Evolutionary conservation across 1,284 basidiomycete species (phyloP), one percentile per base, ranked within the genome.

Genomic region (Salmacisia buchloeana): DNA sequence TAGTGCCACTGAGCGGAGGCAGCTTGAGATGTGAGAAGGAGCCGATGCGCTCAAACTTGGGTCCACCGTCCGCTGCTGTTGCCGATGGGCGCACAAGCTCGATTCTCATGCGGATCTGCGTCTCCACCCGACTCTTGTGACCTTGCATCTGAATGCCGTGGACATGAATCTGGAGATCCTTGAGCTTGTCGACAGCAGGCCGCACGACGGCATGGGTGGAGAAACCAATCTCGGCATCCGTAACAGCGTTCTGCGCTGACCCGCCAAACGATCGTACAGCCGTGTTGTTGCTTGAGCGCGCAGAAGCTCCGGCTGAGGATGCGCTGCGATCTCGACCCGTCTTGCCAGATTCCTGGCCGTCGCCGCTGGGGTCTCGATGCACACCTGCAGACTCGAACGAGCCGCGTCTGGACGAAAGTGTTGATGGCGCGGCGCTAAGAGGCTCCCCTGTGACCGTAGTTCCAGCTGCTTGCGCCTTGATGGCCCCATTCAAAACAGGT

Each of bases 71-170:
- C 90, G 88, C 58, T 92, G 83, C 10, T 87, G 18, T 34, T 7
- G 65, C 13, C 34, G 60, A 63, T 4, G 69, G 75, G 0, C 69
- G 62, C 1, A 79, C 77, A 0, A 79, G 69, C 68, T 79, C 77
- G 60, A 79, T 65, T 13, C 75, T 65, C 70, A 76, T 75, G 29
- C 74, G 67, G 45, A 79, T 78, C 56, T 79, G 92, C 0, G 92
- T 96, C 80, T 96, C 93, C 25, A 96, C 92, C 27, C 92, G 86
- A 58, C 90, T 92, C 81, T 94, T 94, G n/a, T 92, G 89, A 29
- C 92, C 92, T 41, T 83, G 82, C 70, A 87, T 85, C 9, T 92
- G 91, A 45, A 96, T 86, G 72, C 88, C 91, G 41, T 92, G 89
- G 38, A 92, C 87, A 77, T 92, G 76, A 2, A 82, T 70, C 45